phyloP scores from a whole-genome alignment of 805 yeast genomes.

The Cephaloascus albidus region DNA sequence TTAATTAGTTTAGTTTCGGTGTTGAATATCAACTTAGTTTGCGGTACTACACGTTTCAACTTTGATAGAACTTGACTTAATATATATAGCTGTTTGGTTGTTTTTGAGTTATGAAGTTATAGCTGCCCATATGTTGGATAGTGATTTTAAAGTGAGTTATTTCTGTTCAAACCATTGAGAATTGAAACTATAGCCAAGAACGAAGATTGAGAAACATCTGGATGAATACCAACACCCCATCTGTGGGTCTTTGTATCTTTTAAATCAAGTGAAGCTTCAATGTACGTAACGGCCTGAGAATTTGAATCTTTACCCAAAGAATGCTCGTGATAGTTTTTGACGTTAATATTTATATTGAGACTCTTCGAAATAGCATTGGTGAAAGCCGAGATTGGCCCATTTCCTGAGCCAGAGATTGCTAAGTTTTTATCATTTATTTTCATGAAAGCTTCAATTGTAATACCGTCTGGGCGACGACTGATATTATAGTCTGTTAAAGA shows the following conservation, averaged over 20 bases:
- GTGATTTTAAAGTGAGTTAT: too few relatives aligned
- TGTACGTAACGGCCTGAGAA: constrained; percentile 71
- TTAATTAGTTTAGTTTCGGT: too few relatives aligned
- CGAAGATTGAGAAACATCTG: constrained; percentile 47
- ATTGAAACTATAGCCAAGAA: constrained; percentile 40
- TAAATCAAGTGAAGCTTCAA: constrained; percentile 20
- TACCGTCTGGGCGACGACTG: constrained; percentile 25
- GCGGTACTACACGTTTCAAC: too few relatives aligned
- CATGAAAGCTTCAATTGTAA: constrained; percentile 38
- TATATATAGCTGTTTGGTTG: too few relatives aligned
- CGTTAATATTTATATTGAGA: constrained; percentile 44
- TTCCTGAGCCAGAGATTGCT: constrained; percentile 53
- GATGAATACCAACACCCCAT: constrained; percentile 55
- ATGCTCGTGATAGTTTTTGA: constrained; percentile 69
- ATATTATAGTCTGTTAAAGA: constrained; percentile 39
- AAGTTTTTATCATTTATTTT: constrained; percentile 31
- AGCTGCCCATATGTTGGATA: too few relatives aligned
- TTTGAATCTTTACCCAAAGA: constrained; percentile 67
- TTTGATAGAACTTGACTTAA: too few relatives aligned
- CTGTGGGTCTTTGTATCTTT: constrained; percentile 10
- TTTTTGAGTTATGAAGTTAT: too few relatives aligned
- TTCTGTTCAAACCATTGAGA: constrained; percentile 24
- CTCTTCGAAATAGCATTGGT: constrained; percentile 46
- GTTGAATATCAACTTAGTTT: too few relatives aligned
- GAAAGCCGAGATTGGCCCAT: constrained; percentile 78